Evolutionary conservation across 257 asterid genomes (phyloP).

Genomic region (Solanum acaule): DNA sequence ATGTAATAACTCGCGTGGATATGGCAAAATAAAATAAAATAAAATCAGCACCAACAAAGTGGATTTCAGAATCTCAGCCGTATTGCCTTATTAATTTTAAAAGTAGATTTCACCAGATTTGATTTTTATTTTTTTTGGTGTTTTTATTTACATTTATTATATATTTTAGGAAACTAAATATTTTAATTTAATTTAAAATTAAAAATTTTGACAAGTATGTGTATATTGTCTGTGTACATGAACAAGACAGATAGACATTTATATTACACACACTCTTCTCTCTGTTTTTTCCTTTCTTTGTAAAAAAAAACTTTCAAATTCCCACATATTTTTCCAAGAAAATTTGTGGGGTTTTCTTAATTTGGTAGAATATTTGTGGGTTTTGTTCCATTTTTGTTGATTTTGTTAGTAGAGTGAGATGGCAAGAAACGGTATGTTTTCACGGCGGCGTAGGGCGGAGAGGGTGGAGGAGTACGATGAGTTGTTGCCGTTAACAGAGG

Average conservation of each 20-base stretch:
- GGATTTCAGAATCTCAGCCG: constrained; percentile 59
- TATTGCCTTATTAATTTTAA: constrained; percentile 19
- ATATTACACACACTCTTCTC: not conserved
- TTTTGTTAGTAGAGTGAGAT: constrained; percentile 8
- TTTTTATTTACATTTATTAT: not conserved
- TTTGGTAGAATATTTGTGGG: not conserved
- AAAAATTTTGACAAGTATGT: constrained; percentile 6
- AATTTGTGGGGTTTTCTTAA: not conserved
- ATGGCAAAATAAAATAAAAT: constrained; percentile 12
- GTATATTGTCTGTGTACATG: not conserved
- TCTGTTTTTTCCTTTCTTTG: not conserved
- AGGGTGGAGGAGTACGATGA: constrained; percentile 19
- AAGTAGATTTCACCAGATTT: constrained; percentile 60
- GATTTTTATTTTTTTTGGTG: constrained; percentile 6
- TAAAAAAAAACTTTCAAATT: not conserved
- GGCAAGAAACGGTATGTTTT: constrained; percentile 46
- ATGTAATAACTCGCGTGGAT: constrained; percentile 24
- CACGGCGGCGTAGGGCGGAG: constrained; percentile 39
- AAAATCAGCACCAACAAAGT: constrained; percentile 38
- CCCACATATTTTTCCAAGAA: not conserved
- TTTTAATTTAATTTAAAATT: not conserved
- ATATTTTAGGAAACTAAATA: not conserved
- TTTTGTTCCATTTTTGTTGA: constrained; percentile 8
- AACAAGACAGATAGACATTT: not conserved
- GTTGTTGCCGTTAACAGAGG: constrained; percentile 8